Evolutionary conservation across 129 eudicot species (phyloP).

Genomic region (Helichrysum umbraculigerum): DNA sequence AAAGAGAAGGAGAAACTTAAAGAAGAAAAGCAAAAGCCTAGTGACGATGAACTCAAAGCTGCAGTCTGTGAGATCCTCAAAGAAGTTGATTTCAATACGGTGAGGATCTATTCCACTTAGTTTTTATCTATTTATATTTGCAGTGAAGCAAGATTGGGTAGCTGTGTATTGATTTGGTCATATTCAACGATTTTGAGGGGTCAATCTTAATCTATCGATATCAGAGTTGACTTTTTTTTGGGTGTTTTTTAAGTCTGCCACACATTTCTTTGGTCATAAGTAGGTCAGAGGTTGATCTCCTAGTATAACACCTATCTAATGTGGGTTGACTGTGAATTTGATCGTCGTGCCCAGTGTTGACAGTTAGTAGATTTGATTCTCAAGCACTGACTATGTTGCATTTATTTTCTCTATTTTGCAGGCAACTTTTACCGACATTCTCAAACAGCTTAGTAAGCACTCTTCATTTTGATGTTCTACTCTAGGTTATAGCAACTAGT

Average conservation of each 20-base stretch:
- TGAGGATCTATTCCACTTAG: constrained; percentile 34
- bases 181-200: background rate
- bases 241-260: background rate
- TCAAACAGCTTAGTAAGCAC: constrained; percentile 72
- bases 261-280: constrained; percentile 9
- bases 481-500: background rate
- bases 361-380: background rate
- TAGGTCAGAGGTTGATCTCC: constrained; percentile 6
- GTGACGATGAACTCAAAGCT: constrained; percentile 64
- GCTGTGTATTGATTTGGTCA: background rate
- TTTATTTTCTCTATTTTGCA: constrained; percentile 47
- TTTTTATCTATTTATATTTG: background rate
- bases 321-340: background rate
- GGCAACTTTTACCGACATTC: constrained; percentile 95
- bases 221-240: background rate
- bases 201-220: background rate
- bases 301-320: constrained; percentile 8
- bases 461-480: background rate
- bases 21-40: constrained; percentile 65
- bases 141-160: background rate
- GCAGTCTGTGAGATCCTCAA: constrained; percentile 74
- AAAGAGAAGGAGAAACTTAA: constrained; percentile 69
- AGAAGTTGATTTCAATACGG: constrained; percentile 94
- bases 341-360: background rate
- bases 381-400: background rate